Percentiles rank a stretch among this genome's conserved stretches.
Evolutionary conservation across 2,329 filamentous ascomycete species (phyloP).

Genomic region (Neonectria hederae): DNA sequence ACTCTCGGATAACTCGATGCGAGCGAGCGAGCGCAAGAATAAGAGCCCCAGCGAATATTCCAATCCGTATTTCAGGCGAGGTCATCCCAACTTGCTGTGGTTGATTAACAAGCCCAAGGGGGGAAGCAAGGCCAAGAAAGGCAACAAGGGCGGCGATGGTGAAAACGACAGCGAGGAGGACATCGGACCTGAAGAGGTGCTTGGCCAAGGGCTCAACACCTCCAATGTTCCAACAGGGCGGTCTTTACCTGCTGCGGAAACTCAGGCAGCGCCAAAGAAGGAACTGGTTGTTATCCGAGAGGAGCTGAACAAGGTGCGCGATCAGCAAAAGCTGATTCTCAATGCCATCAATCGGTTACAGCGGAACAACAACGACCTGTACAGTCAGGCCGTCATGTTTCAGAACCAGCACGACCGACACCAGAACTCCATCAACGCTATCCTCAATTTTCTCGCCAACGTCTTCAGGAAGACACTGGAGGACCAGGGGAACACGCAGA

Average conservation of each 20-base stretch:
- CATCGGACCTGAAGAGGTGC: conserved; percentile 53
- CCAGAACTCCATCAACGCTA: conserved; percentile 98
- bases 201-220: conserved; percentile 33
- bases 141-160: conserved; percentile 68
- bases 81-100: conserved; percentile 92
- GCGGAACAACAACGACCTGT: conserved; percentile 87
- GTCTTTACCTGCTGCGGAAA: conserved; percentile 55
- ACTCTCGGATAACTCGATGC: conserved; percentile 96
- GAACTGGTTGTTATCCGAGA: conserved; percentile 81
- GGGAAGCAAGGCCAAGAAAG: conserved; percentile 68
- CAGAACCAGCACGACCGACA: conserved; percentile 95
- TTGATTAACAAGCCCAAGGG: conserved; percentile 95
- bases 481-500: conserved; percentile 78
- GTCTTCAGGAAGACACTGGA: conserved; percentile 95
- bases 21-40: conserved; percentile 94
- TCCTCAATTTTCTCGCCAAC: conserved; percentile 94
- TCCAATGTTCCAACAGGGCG: conserved; percentile 35
- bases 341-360: conserved; percentile 82
- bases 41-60: conserved; percentile 99
- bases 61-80: conserved; percentile 94
- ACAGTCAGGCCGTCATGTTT: conserved; percentile 87
- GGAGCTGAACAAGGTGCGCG: conserved; percentile 83
- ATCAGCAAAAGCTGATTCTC: conserved; percentile 87
- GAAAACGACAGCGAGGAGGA: conserved; percentile 76
- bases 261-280: conserved; percentile 68